Evolutionary conservation across 139 green algal species (phyloP), one percentile per base, ranked within the genome.

Genomic region (Tetradesmus lagerheimii): DNA sequence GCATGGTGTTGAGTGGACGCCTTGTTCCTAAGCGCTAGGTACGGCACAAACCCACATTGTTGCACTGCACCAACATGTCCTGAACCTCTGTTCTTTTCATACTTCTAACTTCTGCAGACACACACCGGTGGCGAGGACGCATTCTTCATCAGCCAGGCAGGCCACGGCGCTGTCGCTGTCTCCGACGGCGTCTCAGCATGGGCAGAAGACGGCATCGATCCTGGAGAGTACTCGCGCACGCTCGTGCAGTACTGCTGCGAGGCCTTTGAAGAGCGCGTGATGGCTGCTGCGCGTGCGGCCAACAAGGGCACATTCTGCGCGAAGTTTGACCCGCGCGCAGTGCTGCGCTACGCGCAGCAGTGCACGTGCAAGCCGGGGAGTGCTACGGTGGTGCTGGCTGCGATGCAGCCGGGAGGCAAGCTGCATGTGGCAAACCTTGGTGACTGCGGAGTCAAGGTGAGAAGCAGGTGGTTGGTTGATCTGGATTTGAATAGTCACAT

Each of bases 171-270:
- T 0, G 86, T 98, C 18, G 97, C 95, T 41, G 96, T 99, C 29
- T 96, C 96, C 18, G 97, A 99, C 90, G 97, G 97, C 2, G 97
- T 99, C 37, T 95, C 96, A 64, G 95, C 96, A 16, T 99, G 97
- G 97, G 94, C 94, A n/a, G 91, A 96, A 20, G 94, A 97, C 74
- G 97, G 97, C 41, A 94, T 99, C 11, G 95, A 99, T 87, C 95
- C 97, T 0, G 94, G 95, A 14, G 92, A 96, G 50, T 99, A 98
- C 91, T 94, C 96, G 1, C 88, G 94, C 45, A 88, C 53, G 2
- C 93, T 97, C 27, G 95, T 97, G 89, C 34, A 84, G 57, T 89
- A 89, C 71, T 89, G 85, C 29, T 67, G 81, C 64, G 85, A 89
- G n/a, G 85, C 85, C 15, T 75, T 89, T 57, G 85, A 89, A 43